Percentiles rank a stretch among this genome's conserved stretches.
Evolutionary conservation across 2,329 filamentous ascomycete species (phyloP).

Genomic region (Diplodia mutila): DNA sequence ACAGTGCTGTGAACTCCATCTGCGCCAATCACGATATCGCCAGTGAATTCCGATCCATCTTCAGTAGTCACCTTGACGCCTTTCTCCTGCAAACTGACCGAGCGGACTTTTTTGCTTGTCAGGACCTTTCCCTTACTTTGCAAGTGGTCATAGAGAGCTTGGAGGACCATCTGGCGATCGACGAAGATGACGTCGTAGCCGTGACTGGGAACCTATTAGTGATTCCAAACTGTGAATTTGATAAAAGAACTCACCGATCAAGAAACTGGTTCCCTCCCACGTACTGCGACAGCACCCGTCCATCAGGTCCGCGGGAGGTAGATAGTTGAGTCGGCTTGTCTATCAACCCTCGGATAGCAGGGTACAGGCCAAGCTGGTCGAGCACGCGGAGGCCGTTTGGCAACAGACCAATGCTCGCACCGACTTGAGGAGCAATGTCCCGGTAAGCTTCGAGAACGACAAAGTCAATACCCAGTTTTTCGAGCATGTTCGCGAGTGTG

Average conservation of each 20-base stretch:
- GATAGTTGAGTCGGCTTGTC: background rate
- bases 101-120: background rate
- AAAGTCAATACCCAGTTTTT: slow-evolving; percentile 17
- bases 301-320: background rate
- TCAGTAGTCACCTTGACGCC: background rate
- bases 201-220: background rate
- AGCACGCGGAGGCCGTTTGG: slow-evolving; percentile 27
- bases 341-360: slow-evolving; percentile 11
- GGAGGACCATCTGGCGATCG: slow-evolving; percentile 26
- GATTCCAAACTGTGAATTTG: background rate
- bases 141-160: slow-evolving; percentile 31
- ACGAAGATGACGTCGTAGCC: slow-evolving; percentile 24
- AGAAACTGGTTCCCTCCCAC: background rate
- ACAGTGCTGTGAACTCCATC: slow-evolving; percentile 25
- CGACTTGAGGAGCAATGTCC: slow-evolving; percentile 31
- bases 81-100: background rate
- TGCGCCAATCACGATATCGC: slow-evolving; percentile 21
- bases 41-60: background rate
- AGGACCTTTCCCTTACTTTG: slow-evolving; percentile 12
- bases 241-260: background rate
- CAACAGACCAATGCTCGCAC: slow-evolving; percentile 31
- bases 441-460: slow-evolving; percentile 30
- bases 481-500: slow-evolving; percentile 18
- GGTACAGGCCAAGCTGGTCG: slow-evolving; percentile 24
- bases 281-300: background rate